Evolutionary conservation across 352 stramenopile genomes (phyloP), one percentile per base, ranked within the genome.

Genomic region (Globisporangium camurandrum): DNA sequence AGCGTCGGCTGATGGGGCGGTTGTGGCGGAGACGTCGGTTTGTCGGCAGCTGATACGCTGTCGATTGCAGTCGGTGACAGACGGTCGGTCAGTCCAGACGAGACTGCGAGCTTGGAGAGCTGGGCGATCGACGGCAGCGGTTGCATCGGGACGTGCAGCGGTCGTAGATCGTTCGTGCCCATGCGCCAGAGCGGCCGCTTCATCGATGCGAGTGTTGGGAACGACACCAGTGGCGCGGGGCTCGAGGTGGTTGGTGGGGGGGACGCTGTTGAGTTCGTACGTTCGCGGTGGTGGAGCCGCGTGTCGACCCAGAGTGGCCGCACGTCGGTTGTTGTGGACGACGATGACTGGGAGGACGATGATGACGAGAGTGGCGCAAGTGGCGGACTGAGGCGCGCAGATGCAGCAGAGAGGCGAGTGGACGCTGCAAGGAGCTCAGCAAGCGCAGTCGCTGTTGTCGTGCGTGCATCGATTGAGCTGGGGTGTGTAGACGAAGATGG

Each of bases 121-220:
- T 56, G 50, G 17, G 50, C 50, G 30, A 56, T 56, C 17, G 50
- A 56, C 41, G 50, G 50, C 23, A 56, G 41, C n/a, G 50, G 50
- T 24, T 56, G 50, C 31, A 56, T 56, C 23, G 41, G 50, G 17
- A 56, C 41, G 8, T 38, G 49, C 28, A 34, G 16, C 20, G 22
- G 20, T n/a, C 27, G 48, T 40, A 43, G 19, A 22, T 34, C 22
- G 11, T 46, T 19, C 17, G 3, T 16, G 12, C 22, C 19, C 2
- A 14, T 31, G 17, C 45, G 45, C 50, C 50, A 56, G 20, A 56
- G 43, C n/a, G 50, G 50, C 20, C 31, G 40, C 50, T 56, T 56
- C 30, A 56, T 27, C 12, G 50, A 41, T 24, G 45, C 41, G 22
- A 56, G 33, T 19, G 41, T 26, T 9, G 50, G 30, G 30, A 56